These are phyloP conservation scores for Gelatoporia subvermispora DNA, from an alignment of 768 basidiomycete genomes.

Conservation along the genomic window DNA sequence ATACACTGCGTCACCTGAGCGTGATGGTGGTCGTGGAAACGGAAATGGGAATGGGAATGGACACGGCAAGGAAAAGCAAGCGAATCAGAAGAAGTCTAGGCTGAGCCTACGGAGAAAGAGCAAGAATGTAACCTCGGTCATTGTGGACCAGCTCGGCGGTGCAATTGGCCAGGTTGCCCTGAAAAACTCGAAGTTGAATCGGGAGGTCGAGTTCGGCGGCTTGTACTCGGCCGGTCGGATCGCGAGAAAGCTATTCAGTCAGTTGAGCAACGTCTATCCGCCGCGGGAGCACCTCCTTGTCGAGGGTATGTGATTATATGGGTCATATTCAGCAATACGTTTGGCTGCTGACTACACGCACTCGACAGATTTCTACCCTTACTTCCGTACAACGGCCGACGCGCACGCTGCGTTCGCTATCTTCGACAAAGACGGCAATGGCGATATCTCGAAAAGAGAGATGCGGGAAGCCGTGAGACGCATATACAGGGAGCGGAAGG, in stretches of 20 bases:
- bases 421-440: constrained; percentile 82
- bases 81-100: constrained; percentile 7
- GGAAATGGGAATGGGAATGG: too few species aligned
- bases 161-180: constrained; percentile 65
- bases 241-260: constrained; percentile 63
- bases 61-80: constrained; percentile 4
- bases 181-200: too few species aligned
- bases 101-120: constrained; percentile 31
- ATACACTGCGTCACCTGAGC: constrained; percentile 5
- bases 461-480: constrained; percentile 81
- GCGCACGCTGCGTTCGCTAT: constrained; percentile 69
- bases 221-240: constrained; percentile 61
- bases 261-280: constrained; percentile 55
- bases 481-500: constrained; percentile 74
- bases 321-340: neutral
- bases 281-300: constrained; percentile 59
- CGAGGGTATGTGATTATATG: constrained; percentile 41
- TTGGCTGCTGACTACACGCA: neutral
- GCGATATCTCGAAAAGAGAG: constrained; percentile 70
- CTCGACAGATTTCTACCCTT: constrained; percentile 65
- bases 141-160: constrained; percentile 66
- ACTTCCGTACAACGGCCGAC: constrained; percentile 67
- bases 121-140: constrained; percentile 47
- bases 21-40: too few species aligned
- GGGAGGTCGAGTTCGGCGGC: constrained; percentile 43